Percentiles rank a stretch among this genome's conserved stretches.
Conservation (phyloP, 495 filamentous ascomycete genomes). For the Aspergillus conjunctus region DNA sequence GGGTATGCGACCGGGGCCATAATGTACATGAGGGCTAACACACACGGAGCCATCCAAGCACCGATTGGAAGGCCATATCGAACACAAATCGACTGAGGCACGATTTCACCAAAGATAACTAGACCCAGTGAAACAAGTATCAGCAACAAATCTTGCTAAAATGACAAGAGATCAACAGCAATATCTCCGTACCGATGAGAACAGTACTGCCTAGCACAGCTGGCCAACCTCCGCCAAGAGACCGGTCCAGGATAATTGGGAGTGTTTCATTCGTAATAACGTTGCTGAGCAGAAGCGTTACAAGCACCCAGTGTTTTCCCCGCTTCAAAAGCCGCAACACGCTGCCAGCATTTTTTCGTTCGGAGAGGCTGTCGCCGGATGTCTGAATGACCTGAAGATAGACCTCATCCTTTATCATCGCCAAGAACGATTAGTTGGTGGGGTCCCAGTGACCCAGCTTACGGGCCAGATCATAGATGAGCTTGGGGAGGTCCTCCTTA, state of each 20-base stretch:
- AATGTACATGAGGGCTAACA: constrained; percentile 87
- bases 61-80: constrained; percentile 97
- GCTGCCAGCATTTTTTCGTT: constrained; percentile 78
- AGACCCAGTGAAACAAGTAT: constrained; percentile 13
- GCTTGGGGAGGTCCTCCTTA: constrained; percentile 14
- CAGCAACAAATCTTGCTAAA: constrained; percentile 15
- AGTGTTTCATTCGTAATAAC: constrained; percentile 98
- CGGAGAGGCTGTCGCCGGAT: constrained; percentile 71
- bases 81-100: constrained; percentile 94
- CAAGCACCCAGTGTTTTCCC: constrained; percentile 99
- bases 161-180: constrained; percentile 1
- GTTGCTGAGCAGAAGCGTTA: constrained; percentile 90
- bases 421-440: constrained; percentile 5
- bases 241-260: constrained; percentile 91
- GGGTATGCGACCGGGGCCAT: constrained; percentile 86
- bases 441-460: not conserved
- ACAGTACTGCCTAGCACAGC: constrained; percentile 91
- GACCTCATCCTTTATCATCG: constrained; percentile 68
- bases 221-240: constrained; percentile 91
- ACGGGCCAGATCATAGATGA: not conserved
- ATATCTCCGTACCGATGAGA: constrained; percentile 71
- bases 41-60: constrained; percentile 88
- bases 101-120: constrained; percentile 98
- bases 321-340: constrained; percentile 79
- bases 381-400: constrained; percentile 91